Base-by-base conservation (phyloP, 768 basidiomycete genomes). In the Amanita subjunquillea region DNA sequence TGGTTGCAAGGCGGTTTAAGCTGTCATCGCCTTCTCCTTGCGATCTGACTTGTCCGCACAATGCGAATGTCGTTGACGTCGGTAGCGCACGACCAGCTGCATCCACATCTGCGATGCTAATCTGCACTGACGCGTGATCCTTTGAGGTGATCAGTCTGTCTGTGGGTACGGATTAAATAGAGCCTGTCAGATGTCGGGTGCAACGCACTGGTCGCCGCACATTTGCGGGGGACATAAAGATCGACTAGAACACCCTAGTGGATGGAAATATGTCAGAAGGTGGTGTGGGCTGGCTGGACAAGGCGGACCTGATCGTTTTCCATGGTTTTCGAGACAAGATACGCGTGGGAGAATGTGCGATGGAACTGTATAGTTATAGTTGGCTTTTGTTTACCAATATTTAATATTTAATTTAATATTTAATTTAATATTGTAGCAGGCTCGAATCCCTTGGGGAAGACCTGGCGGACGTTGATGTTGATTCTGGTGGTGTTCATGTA, bases 191-290 rank as follows among this genome's bases (percentile, higher is more conserved):
- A 38, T 45, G 44, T 23, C 12, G 29, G 30, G 37, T 32, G 55
- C 55, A 54, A 82, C 90, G 67, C 66, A 96, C 93, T 94, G 62
- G 93, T 95, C 51, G 94, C 93, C 67, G 92, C 83, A 71, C 96
- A 98, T 74, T 98, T 98, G 80, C 96, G 91, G 72, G 96, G 96
- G 67, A 98, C 94, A 77, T 99, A 99, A 73, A 99, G 93, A 80
- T 98, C 96, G 67, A 99, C 96, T 70, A 99, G 94, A 69, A 90
- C 78, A 74, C 96, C 95, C 91, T 96, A 57, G 59, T 53, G 7
- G 22, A 27, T 52, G 23, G 36, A 37, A 41, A 49, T 4, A 15
- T 46, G 50, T 50, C 56, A 44, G 49, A 43, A n/a, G 47, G 29
- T n/a, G 36, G 45, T 38, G 48, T 42, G n/a, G 8, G 50, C 27